Evolutionary conservation across 495 filamentous ascomycete genomes (phyloP), one percentile per base, ranked within the genome.

Genomic region (Geoglossum glabrum): DNA sequence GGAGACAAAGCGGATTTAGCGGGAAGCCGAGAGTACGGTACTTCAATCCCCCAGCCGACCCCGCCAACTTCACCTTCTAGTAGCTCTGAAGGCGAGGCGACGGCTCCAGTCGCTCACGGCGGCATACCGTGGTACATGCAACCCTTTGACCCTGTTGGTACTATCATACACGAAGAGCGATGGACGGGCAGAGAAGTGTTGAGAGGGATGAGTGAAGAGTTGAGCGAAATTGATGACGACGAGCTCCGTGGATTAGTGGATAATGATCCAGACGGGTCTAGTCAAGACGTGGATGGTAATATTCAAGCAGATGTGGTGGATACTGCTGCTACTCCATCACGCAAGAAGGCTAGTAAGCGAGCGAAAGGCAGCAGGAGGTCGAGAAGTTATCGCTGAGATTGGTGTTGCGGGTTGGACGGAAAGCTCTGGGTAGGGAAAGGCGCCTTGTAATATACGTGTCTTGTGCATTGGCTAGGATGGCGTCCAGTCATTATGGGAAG

Each of bases 91-190:
- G 73, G 73, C 31, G 73, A 80, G 59, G 72, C 78, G 45, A 68
- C 73, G 10, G 74, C 79, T 19, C 71, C 76, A 4, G 69, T 92
- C 33, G 74, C 77, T 3, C 71, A 82, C 52, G 89, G 89, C 50
- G 89, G 89, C 13, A 74, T 90, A 7, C 82, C 85, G 11, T 95
- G 90, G 88, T 96, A 93, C 70, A 79, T 94, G 63, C 74, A 87
- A 60, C 77, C 79, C 11, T 90, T 92, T 64, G 80, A 90, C 38
- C 85, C 84, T 0, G 65, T 77, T 55, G 88, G 90, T 19, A 93
- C 86, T 0, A 86, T 77, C 0, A 71, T 86, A 23, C 71, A 83
- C 62, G 84, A 88, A 54, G 85, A 90, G 69, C 75, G 82, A 57
- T 89, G 85, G 80, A 81, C 79, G 3, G 87, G 84, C 13, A 74